Conservation (phyloP, 2,329 filamentous ascomycete species). For the Teratosphaeria gauchensis region DNA sequence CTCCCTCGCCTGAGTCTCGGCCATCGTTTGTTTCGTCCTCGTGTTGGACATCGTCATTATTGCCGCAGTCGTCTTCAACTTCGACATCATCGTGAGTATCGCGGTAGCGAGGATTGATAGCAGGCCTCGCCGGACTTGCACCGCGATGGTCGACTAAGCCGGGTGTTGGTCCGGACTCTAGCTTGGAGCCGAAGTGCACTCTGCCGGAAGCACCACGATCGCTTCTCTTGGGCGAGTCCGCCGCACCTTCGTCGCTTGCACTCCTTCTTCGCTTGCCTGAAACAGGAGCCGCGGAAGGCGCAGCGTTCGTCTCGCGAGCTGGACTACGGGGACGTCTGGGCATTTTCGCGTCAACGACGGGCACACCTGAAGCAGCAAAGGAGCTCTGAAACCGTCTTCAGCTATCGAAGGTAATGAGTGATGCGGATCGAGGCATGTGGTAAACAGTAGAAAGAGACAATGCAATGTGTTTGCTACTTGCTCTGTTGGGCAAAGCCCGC, state of each 20-base stretch:
- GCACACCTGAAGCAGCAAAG: no score
- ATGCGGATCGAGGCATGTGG: background rate
- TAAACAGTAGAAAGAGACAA: background rate
- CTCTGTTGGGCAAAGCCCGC: background rate
- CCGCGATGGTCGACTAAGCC: background rate
- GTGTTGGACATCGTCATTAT: background rate
- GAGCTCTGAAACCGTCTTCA: no score
- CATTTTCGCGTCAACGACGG: background rate
- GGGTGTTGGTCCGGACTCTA: conserved; percentile 2
- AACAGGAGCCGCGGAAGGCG: no score
- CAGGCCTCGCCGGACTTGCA: no score
- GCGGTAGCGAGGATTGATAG: background rate
- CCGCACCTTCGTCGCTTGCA: no score
- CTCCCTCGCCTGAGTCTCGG: no score
- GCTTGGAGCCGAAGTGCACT: background rate
- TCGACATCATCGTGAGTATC: background rate
- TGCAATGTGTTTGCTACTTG: background rate
- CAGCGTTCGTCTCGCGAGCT: background rate
- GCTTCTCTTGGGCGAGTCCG: background rate
- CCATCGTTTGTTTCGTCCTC: no score
- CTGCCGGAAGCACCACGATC: background rate
- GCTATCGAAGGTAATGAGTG: background rate
- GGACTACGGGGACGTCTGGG: background rate
- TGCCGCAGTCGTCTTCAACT: background rate
- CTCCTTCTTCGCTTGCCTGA: no score